Conservation (phyloP, 352 stramenopile species). For the Pythium sp. region DNA sequence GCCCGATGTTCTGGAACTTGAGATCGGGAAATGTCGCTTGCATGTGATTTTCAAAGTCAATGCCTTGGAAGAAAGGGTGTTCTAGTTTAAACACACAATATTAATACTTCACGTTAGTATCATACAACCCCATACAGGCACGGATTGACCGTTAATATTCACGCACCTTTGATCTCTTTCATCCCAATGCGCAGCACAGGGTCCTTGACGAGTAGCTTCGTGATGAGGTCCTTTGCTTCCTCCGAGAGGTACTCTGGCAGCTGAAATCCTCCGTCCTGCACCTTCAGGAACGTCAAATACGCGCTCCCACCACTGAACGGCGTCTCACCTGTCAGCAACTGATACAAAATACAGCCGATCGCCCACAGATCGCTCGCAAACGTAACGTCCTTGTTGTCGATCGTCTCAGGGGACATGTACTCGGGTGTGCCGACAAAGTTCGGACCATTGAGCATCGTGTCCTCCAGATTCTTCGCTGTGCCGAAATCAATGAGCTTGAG, state of each 20-base stretch:
- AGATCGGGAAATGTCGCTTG: slow-evolving; percentile 23
- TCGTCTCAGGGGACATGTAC: slow-evolving; percentile 86
- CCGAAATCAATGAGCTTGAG: slow-evolving; percentile 83
- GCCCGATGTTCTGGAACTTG: slow-evolving; percentile 39
- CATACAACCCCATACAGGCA: neutral
- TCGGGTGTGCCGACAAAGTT: slow-evolving; percentile 89
- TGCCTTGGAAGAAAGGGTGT: slow-evolving; percentile 68
- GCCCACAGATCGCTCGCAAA: slow-evolving; percentile 72
- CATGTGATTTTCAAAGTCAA: slow-evolving; percentile 73
- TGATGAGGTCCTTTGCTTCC: slow-evolving; percentile 61
- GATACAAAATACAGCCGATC: slow-evolving; percentile 74
- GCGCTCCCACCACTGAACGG: slow-evolving; percentile 74
- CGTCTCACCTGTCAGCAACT: slow-evolving; percentile 76
- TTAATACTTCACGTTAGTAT: neutral
- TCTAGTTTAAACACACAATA: slow-evolving; percentile 23
- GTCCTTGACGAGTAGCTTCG: slow-evolving; percentile 46
- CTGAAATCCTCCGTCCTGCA: slow-evolving; percentile 57
- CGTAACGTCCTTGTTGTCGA: slow-evolving; percentile 74
- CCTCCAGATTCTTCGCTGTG: slow-evolving; percentile 69
- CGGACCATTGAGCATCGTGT: slow-evolving; percentile 63
- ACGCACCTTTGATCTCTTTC: slow-evolving; percentile 56
- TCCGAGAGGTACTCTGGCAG: slow-evolving; percentile 65
- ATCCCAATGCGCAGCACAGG: slow-evolving; percentile 41
- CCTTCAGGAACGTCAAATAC: slow-evolving; percentile 78
- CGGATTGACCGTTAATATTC: neutral